Base-by-base conservation (phyloP, 2,329 filamentous ascomycete species). In the Aspergillus brasiliensis region DNA sequence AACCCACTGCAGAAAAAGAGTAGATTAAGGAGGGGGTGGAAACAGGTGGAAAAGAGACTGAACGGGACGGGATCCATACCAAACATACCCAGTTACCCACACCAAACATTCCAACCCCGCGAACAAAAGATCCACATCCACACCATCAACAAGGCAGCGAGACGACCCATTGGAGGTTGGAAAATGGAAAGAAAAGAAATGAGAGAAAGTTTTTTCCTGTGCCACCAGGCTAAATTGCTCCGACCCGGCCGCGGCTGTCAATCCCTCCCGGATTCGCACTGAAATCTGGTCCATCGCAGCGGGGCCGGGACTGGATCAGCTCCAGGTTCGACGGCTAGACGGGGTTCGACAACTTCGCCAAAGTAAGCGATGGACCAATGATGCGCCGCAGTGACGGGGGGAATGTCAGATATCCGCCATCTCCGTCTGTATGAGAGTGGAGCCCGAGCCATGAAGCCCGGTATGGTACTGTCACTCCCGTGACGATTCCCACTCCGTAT, bases 381-480 rank as follows among this genome's bases (percentile, higher is more conserved):
- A 54, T 7, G 23, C 5, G 4, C n/a, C 2, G 8, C 19, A 40
- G n/a, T 34, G 37, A 54, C 7, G 44, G 23, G 13, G 44, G 31
- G 31, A 34, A 48, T 48, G 44, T 25, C 44, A 38, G 49, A 25
- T 25, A 3, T 44, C 40, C 40, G 40, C 21, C 40, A 7, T 8
- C 40, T 44, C 40, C 40, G 40, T 19, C 40, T 44, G 40, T 44
- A 44, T 11, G 15, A 48, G 31, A 55, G 52, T 55, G 52, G 52
- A 55, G 52, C 52, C 52, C 52, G 52, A 55, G 15, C 17, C n/a
- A 28, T 55, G 38, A 19, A 55, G 52, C 52, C 52, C 52, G 52
- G 52, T 55, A 55, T 21, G 11, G 38, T 46, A 49, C 8, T 17
- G 46, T 49, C 15, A 19, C 21, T 13, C 31, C 31, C 10, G 31